phyloP scores from a whole-genome alignment of 345 rosid genomes.

The Arabis alpina region DNA sequence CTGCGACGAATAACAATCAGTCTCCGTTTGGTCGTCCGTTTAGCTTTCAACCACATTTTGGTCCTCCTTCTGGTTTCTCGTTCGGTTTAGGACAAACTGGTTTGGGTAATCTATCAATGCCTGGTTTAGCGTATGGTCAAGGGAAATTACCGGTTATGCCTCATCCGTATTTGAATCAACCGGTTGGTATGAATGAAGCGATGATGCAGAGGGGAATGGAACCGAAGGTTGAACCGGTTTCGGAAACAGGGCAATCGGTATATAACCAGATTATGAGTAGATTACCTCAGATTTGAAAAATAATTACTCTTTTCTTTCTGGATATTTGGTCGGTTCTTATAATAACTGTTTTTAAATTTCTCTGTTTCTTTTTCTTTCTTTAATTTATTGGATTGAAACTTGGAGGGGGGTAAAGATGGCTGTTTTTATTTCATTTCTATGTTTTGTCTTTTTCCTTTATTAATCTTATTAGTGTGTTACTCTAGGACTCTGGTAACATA shows the following conservation, averaged over 20 bases:
- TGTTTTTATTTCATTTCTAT: neutral
- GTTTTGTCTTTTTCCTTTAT: neutral
- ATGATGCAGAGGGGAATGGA: constrained; percentile 79
- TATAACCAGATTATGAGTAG: constrained; percentile 84
- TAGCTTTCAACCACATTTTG: constrained; percentile 63
- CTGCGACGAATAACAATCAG: constrained; percentile 42
- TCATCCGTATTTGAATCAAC: constrained; percentile 64
- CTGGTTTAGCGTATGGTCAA: constrained; percentile 69
- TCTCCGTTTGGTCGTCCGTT: constrained; percentile 65
- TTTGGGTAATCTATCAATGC: constrained; percentile 65
- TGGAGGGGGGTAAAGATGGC: constrained; percentile 32
- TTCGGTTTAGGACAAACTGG: constrained; percentile 71
- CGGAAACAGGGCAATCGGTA: constrained; percentile 61
- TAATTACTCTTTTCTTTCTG: constrained; percentile 8
- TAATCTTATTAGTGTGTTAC: no score
- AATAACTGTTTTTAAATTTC: neutral
- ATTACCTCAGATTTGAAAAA: constrained; percentile 59
- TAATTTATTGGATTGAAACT: constrained; percentile 33
- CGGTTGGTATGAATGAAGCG: constrained; percentile 56
- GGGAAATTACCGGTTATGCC: constrained; percentile 62
- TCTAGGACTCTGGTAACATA: no score
- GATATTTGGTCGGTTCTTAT: constrained; percentile 7
- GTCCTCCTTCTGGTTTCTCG: constrained; percentile 62
- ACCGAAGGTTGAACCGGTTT: constrained; percentile 69
- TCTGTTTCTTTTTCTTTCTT: constrained; percentile 25